Evolutionary conservation across 441 rosid genomes (phyloP).

Genomic region (Francoa sonchifolia): DNA sequence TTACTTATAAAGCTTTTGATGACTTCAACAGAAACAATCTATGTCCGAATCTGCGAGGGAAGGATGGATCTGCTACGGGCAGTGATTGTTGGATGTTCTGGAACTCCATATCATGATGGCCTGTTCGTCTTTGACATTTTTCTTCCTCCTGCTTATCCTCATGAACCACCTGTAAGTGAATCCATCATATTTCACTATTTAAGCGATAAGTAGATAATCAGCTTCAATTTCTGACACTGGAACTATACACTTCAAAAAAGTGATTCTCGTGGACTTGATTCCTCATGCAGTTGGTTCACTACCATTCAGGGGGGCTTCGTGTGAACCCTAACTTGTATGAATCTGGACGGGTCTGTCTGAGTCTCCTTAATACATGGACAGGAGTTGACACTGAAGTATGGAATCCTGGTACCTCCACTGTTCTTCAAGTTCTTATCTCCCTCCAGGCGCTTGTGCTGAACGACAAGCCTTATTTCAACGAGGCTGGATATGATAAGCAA

Average conservation of each 20-base stretch:
- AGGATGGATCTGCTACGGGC: constrained; percentile 94
- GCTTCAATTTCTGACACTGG: constrained; percentile 2
- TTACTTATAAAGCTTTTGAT: no score
- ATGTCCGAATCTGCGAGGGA: constrained; percentile 74
- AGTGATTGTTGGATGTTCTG: constrained; percentile 82
- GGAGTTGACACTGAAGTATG: constrained; percentile 96
- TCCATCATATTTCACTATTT: constrained; percentile 11
- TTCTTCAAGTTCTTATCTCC: constrained; percentile 95
- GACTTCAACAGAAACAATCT: constrained; percentile 51
- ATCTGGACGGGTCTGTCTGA: constrained; percentile 96
- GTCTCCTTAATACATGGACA: constrained; percentile 95
- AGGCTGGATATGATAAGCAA: constrained; percentile 97
- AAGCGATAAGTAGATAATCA: constrained; percentile 2
- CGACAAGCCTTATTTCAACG: constrained; percentile 91
- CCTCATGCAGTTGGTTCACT: constrained; percentile 64
- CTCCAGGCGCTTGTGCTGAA: constrained; percentile 93
- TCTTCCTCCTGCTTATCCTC: constrained; percentile 69
- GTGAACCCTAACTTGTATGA: constrained; percentile 91
- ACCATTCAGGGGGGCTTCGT: constrained; percentile 98
- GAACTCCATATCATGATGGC: constrained; percentile 95
- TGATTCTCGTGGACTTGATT: constrained; percentile 12
- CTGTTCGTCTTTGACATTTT: constrained; percentile 77
- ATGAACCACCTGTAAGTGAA: constrained; percentile 58
- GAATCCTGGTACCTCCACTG: constrained; percentile 88
- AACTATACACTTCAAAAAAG: constrained; percentile 12